phyloP scores from a whole-genome alignment of 2,329 filamentous ascomycete species.

The Fusarium chaquense region DNA sequence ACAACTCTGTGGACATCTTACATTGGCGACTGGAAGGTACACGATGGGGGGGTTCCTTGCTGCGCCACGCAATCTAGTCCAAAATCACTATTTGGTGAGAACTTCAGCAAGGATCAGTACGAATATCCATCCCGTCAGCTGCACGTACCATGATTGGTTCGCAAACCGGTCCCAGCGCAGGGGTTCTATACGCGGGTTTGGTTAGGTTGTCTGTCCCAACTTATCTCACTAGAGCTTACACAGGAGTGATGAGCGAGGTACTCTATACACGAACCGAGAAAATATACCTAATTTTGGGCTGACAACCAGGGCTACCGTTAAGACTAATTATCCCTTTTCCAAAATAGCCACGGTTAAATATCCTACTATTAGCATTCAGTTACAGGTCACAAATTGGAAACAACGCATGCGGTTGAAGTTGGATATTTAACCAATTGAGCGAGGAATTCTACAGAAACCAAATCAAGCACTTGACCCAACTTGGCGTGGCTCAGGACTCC shows the following conservation, averaged over 20 bases:
- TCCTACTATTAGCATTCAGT: not conserved
- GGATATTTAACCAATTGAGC: slow-evolving; percentile 14
- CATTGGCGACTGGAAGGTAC: not conserved
- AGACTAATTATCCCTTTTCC: slow-evolving; percentile 19
- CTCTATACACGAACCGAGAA: slow-evolving; percentile 17
- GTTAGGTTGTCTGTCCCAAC: slow-evolving; percentile 32
- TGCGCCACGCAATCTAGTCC: slow-evolving; percentile 25
- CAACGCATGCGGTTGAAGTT: slow-evolving; percentile 28
- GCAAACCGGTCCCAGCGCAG: slow-evolving; percentile 24
- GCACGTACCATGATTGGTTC: slow-evolving; percentile 31
- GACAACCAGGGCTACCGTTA: not conserved
- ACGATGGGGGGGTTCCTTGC: not conserved
- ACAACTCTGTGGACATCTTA: not conserved
- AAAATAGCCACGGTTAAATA: slow-evolving; percentile 21
- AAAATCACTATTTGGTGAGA: slow-evolving; percentile 29
- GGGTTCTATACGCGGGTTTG: slow-evolving; percentile 38
- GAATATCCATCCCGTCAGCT: slow-evolving; percentile 2
- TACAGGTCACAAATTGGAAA: slow-evolving; percentile 6
- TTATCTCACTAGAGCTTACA: slow-evolving; percentile 27
- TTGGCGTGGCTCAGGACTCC: slow-evolving; percentile 22
- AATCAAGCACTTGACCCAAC: slow-evolving; percentile 37
- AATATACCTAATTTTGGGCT: slow-evolving; percentile 11
- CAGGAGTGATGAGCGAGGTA: not conserved
- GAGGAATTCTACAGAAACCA: slow-evolving; percentile 34
- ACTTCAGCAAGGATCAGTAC: slow-evolving; percentile 36